Percentiles rank a stretch among this genome's conserved stretches.
Conservation (phyloP, 2,329 filamentous ascomycete genomes). For the Xylariaceae sp. region DNA sequence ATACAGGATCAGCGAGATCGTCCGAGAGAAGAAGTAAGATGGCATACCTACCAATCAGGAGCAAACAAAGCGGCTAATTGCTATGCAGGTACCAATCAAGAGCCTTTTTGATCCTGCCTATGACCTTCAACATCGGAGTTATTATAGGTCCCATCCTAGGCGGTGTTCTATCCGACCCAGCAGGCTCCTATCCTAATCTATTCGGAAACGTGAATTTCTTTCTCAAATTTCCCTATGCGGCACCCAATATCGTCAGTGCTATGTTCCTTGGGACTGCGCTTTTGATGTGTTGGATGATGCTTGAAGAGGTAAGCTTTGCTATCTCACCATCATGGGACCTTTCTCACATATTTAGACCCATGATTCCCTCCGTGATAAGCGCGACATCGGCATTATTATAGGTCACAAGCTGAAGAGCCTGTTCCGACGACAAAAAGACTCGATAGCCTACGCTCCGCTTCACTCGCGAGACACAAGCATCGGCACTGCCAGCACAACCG, state of each 20-base stretch:
- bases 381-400: constrained; percentile 51
- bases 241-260: constrained; percentile 60
- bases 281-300: constrained; percentile 53
- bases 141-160: constrained; percentile 62
- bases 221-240: constrained; percentile 57
- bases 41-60: neutral
- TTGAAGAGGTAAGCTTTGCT: constrained; percentile 53
- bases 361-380: constrained; percentile 49
- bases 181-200: constrained; percentile 48
- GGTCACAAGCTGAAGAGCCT: constrained; percentile 44
- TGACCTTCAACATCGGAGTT: constrained; percentile 75
- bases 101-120: constrained; percentile 55
- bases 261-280: constrained; percentile 53
- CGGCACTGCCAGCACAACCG: constrained; percentile 23
- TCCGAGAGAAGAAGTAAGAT: constrained; percentile 50
- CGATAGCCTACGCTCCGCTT: constrained; percentile 44
- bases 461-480: constrained; percentile 40
- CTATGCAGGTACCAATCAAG: constrained; percentile 47
- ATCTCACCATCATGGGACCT: neutral
- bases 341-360: constrained; percentile 48
- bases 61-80: constrained; percentile 11
- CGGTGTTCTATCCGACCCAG: constrained; percentile 53
- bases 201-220: constrained; percentile 57
- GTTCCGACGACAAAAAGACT: constrained; percentile 33
- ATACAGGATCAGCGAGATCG: constrained; percentile 51